Conservation (phyloP, 2,329 filamentous ascomycete genomes). For the Teratosphaeria gauchensis region DNA sequence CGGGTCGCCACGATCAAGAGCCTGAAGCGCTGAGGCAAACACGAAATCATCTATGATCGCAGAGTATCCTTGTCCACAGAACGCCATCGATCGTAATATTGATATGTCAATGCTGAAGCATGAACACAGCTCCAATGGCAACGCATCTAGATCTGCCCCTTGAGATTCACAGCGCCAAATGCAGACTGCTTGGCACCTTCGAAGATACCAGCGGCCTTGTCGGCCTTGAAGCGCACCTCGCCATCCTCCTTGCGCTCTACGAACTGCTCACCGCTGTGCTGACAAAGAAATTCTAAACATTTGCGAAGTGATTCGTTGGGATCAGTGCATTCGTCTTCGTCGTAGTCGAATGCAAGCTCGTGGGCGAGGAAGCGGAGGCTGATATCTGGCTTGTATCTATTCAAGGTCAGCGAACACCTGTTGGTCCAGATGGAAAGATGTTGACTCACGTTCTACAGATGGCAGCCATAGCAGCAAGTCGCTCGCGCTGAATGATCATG, state of each 20-base stretch:
- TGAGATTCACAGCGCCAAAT: constrained; percentile 87
- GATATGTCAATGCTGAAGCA: background rate
- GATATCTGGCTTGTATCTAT: constrained; percentile 84
- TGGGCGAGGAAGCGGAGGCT: constrained; percentile 86
- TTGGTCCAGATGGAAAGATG: background rate
- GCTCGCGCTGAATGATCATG: constrained; percentile 94
- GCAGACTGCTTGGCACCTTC: constrained; percentile 63
- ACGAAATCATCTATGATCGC: background rate
- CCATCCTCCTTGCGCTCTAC: constrained; percentile 68
- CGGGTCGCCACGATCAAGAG: no score
- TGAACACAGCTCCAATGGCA: background rate
- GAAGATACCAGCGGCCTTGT: constrained; percentile 64
- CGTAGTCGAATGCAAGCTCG: constrained; percentile 88
- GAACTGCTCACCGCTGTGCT: constrained; percentile 64
- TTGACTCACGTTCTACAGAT: constrained; percentile 89
- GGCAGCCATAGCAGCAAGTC: constrained; percentile 77
- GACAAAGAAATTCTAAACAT: constrained; percentile 80
- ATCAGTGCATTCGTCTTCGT: constrained; percentile 42
- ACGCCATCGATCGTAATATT: background rate
- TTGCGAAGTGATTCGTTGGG: constrained; percentile 18
- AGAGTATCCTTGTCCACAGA: background rate
- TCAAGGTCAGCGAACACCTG: constrained; percentile 35
- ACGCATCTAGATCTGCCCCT: constrained; percentile 75
- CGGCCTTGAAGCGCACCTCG: constrained; percentile 58
- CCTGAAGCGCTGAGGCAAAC: background rate